Base-by-base conservation (phyloP, 192 early-diverging fungal genomes). In the Linderina pennispora region DNA sequence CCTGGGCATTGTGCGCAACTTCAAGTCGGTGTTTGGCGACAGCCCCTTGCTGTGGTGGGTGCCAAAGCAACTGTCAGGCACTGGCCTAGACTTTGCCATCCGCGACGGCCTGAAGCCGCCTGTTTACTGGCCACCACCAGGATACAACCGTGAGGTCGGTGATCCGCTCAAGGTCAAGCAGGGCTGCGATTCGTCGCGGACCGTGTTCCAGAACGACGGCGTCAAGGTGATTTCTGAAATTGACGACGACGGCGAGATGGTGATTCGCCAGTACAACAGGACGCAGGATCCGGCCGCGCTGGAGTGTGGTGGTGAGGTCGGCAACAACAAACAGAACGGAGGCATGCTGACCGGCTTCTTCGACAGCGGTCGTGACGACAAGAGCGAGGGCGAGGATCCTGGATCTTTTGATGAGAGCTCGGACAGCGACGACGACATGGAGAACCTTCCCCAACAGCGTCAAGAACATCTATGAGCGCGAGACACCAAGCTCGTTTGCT, bases 21-120 rank as follows among this genome's bases (percentile, higher is more conserved):
- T 94, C 22, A 67, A 78, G 40, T 48, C 74, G 10, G 78, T 94
- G 11, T 77, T 98, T 40, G 95, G 88, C n/a, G 48, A 58, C 1
- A 74, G 60, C 40, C 54, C 75, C 13, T 51, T 80, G 51, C 58
- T 89, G 3, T 98, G 92, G 95, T 79, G 82, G 57, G 58, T 85
- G 58, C 91, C 92, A 14, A 65, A 76, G 49, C 40, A 34, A 1
- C 63, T 76, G 41, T 24, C 40, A 6, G 85, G 86, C 24, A 76
- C 80, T 16, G 94, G 94, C 8, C 53, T 89, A 8, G 45, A 70
- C 18, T 91, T 82, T 56, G 55, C 75, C 7, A 77, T 92, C 23
- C 57, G 40, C 11, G 37, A 71, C n/a, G 68, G 61, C 9, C 74
- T 50, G 24, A 45, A 45, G 3, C 51, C 65, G 9, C 53, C 67